These are phyloP conservation scores for Butyriboletus regius DNA, from an alignment of 1,284 basidiomycete genomes.

Conservation along the genomic window DNA sequence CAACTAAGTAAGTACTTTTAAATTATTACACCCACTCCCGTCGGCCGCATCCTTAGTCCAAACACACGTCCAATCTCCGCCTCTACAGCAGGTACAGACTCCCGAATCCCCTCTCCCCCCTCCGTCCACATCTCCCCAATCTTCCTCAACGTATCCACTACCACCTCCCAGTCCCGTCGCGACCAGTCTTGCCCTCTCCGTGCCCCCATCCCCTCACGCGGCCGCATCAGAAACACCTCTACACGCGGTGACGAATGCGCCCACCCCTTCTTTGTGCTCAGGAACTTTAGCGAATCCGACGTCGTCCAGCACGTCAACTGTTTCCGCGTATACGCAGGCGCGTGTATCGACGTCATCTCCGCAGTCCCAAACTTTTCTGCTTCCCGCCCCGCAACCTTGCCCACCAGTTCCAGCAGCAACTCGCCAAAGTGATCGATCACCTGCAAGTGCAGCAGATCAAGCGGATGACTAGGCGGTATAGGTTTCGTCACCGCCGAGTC, in stretches of 20 bases:
- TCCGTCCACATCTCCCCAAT: conserved; percentile 52
- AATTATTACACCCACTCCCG: conserved; percentile 33
- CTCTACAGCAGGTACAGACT: conserved; percentile 44
- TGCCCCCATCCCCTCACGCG: conserved; percentile 43
- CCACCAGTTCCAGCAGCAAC: conserved; percentile 51
- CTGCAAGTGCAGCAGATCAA: conserved; percentile 61
- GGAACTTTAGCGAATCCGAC: conserved; percentile 50
- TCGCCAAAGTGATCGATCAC: conserved; percentile 61
- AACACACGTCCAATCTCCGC: conserved; percentile 48
- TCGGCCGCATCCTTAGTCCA: conserved; percentile 44
- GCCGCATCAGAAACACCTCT: conserved; percentile 46
- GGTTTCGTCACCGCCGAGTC: conserved; percentile 30
- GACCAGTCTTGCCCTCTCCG: conserved; percentile 66
- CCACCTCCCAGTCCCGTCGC: conserved; percentile 54
- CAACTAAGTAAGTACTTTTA: not conserved
- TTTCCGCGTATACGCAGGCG: conserved; percentile 43
- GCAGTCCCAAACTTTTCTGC: conserved; percentile 30
- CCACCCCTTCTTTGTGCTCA: conserved; percentile 36
- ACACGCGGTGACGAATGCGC: conserved; percentile 39
- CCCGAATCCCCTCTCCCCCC: conserved; percentile 39
- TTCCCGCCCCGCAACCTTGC: conserved; percentile 45
- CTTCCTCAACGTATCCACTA: conserved; percentile 40
- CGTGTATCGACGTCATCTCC: conserved; percentile 45
- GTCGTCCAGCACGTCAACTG: conserved; percentile 47
- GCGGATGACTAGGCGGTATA: conserved; percentile 45